Evolutionary conservation across 2,329 filamentous ascomycete species (phyloP).

Genomic region (Verticillium isaacii): DNA sequence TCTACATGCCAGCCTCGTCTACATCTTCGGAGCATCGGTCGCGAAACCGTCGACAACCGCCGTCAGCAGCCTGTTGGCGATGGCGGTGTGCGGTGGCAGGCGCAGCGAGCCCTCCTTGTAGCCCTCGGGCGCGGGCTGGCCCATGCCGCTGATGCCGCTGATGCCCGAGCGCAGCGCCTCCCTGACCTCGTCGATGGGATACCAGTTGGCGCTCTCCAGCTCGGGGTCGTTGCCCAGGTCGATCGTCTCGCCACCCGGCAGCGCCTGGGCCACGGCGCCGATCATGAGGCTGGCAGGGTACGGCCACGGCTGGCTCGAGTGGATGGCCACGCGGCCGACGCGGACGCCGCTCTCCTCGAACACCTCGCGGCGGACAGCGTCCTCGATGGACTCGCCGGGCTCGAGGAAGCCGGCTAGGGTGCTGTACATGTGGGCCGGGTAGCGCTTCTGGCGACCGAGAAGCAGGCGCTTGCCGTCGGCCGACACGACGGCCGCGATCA

Average conservation of each 20-base stretch:
- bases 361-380: slow-evolving; percentile 76
- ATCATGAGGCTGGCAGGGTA: slow-evolving; percentile 85
- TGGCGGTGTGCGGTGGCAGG: slow-evolving; percentile 80
- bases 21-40: slow-evolving; percentile 48
- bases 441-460: slow-evolving; percentile 80
- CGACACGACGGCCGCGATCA: slow-evolving; percentile 91
- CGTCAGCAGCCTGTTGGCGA: slow-evolving; percentile 82
- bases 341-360: slow-evolving; percentile 81
- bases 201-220: slow-evolving; percentile 87
- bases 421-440: slow-evolving; percentile 80
- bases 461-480: slow-evolving; percentile 72
- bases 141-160: slow-evolving; percentile 63
- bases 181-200: slow-evolving; percentile 72
- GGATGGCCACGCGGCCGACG: slow-evolving; percentile 73
- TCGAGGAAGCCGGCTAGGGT: slow-evolving; percentile 86
- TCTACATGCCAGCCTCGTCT: slow-evolving; percentile 21
- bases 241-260: slow-evolving; percentile 73
- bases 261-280: slow-evolving; percentile 79
- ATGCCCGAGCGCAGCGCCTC: slow-evolving; percentile 66
- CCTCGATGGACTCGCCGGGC: slow-evolving; percentile 79
- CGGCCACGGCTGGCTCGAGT: slow-evolving; percentile 84
- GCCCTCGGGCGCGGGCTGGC: slow-evolving; percentile 55
- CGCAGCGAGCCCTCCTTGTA: slow-evolving; percentile 75
- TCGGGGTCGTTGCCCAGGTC: slow-evolving; percentile 85
- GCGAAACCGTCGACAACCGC: slow-evolving; percentile 76